Evolutionary conservation across 2,329 filamentous ascomycete genomes (phyloP), one percentile per base, ranked within the genome.

Genomic region (Fusarium sp.): DNA sequence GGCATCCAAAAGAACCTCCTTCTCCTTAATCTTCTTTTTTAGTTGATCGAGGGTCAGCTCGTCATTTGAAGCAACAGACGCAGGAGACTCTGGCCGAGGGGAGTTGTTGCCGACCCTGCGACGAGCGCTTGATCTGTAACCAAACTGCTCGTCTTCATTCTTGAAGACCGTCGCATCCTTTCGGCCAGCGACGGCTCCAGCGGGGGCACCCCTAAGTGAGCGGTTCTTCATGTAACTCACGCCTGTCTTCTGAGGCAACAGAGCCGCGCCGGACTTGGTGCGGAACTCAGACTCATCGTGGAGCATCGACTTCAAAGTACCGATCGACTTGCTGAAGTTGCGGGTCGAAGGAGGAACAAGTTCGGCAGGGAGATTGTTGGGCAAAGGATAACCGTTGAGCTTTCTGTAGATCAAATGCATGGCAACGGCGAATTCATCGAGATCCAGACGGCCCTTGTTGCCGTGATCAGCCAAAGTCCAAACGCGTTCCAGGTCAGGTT

Each of bases 361-460:
- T 83, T 99, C 96, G 1, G 96, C 90, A 11, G 96, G 96, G 13
- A 99, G 86, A 46, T 91, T 91, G 75, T 90, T 92, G 18, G 96
- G 96, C 32, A 98, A 86, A 3, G 95, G 94, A 77, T 98, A 98
- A 37, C 95, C 95, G 76, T 99, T 98, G 56, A 99, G 87, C 79
- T 97, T 97, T 75, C 96, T 89, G 83, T 99, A 99, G 75, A 99
- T 99, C 81, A 99, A 84, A 86, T 99, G 96, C 96, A 99, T 99
- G 12, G 94, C 94, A 55, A 99, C 95, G 11, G 96, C 94, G 77
- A 99, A 99, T 77, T 99, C 96, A 78, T 99, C 96, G 76, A 98
- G 88, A 75, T 99, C 94, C 30, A 99, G 87, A 59, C 94, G 92
- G 20, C 96, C 96, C 79, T 96, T 96, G 80, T 99, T 98, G 70